These are phyloP conservation scores for Amylostereum areolatum DNA, from an alignment of 1,284 basidiomycete genomes.

Conservation along the genomic window DNA sequence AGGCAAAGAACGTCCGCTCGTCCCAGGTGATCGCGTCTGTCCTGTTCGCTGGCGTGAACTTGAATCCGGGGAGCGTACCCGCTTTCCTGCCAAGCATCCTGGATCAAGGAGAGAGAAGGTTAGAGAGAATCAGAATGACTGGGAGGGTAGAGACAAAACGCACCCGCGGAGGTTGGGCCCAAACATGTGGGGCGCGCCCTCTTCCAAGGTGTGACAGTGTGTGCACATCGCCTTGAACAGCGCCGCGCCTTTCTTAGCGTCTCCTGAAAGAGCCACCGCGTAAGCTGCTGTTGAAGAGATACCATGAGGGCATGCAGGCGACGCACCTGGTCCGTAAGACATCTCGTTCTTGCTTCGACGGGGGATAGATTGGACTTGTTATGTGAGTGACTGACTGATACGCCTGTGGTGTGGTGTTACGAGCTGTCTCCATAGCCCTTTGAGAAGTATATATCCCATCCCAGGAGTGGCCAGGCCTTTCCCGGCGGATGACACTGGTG, in stretches of 20 bases:
- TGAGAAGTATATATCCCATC: too few relatives aligned
- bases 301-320: background rate
- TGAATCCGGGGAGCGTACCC: background rate
- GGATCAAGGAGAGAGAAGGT: background rate
- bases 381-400: too few relatives aligned
- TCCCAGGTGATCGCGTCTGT: background rate
- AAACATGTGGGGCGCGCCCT: background rate
- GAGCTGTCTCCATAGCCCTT: too few relatives aligned
- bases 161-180: constrained; percentile 1
- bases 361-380: too few relatives aligned
- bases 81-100: background rate
- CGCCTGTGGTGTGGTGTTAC: too few relatives aligned
- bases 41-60: background rate
- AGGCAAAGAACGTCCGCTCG: background rate
- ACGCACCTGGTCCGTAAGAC: background rate
- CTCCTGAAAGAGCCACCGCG: background rate
- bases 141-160: background rate
- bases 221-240: background rate
- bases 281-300: background rate
- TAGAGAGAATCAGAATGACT: too few relatives aligned
- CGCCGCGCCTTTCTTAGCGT: background rate
- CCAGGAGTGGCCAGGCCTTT: too few relatives aligned
- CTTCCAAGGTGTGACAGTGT: background rate
- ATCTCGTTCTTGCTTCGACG: background rate
- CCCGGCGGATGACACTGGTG: too few relatives aligned